phyloP scores from a whole-genome alignment of 163 green algal species.

The Prototheca cutis region DNA sequence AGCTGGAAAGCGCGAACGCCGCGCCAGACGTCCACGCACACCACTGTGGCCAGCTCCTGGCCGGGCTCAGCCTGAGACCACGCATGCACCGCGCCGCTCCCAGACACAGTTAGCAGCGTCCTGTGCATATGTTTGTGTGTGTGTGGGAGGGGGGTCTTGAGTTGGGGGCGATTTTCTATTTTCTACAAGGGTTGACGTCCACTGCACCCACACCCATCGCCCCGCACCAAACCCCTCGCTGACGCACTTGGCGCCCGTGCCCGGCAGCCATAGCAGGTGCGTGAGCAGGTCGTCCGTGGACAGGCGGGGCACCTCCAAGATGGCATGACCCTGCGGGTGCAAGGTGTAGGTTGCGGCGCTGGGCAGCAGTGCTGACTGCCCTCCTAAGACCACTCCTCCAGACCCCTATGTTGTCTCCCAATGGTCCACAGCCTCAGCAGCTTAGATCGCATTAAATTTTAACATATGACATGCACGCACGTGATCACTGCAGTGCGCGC shows the following conservation, averaged over 20 bases:
- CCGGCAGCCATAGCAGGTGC: neutral
- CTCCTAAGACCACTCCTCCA: too few species aligned
- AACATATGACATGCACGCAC: too few species aligned
- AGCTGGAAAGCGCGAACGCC: slow-evolving; percentile 5
- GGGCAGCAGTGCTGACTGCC: too few species aligned
- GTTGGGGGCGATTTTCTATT: too few species aligned
- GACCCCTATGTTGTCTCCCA: too few species aligned
- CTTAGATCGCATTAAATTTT: too few species aligned
- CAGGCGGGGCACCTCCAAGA: neutral
- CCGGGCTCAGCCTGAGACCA: slow-evolving; percentile 2
- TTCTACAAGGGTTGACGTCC: too few species aligned
- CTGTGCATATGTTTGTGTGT: too few species aligned
- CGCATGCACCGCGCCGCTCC: neutral
- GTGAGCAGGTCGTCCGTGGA: neutral
- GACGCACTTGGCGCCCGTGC: neutral
- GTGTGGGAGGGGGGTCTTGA: too few species aligned
- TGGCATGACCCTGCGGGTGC: neutral
- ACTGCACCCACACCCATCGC: neutral
- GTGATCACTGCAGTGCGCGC: too few species aligned
- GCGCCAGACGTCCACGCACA: slow-evolving; percentile 13
- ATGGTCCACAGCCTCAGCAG: too few species aligned
- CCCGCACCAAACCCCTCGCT: neutral
- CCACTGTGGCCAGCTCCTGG: neutral
- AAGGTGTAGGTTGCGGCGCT: neutral
- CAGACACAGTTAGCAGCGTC: neutral